These are phyloP conservation scores for Tympanopsis confertula DNA, from an alignment of 2,329 filamentous ascomycete genomes.

Conservation along the genomic window DNA sequence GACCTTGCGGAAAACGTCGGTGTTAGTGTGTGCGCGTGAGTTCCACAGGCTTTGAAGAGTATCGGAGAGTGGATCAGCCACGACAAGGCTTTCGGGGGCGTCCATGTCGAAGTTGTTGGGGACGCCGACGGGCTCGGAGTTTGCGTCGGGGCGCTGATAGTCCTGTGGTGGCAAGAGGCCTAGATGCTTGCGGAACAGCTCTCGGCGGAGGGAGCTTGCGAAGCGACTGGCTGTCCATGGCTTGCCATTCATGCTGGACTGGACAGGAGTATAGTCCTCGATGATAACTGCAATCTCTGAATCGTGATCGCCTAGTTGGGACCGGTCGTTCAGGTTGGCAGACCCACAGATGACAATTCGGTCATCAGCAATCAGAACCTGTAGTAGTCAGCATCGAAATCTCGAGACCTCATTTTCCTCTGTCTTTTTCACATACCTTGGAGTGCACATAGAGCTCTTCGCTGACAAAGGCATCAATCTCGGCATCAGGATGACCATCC, in stretches of 20 bases:
- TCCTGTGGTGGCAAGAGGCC: conserved; percentile 68
- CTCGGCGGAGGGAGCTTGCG: conserved; percentile 68
- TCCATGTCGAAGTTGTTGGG: conserved; percentile 67
- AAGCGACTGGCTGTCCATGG: conserved; percentile 64
- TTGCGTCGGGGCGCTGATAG: conserved; percentile 55
- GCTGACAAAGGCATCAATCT: conserved; percentile 48
- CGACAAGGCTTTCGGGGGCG: conserved; percentile 53
- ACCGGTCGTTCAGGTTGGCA: conserved; percentile 47
- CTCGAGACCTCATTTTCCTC: no score
- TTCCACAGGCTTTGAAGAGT: conserved; percentile 65
- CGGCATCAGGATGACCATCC: conserved; percentile 39
- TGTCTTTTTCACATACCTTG: conserved; percentile 52
- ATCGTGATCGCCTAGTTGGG: conserved; percentile 74
- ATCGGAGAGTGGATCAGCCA: conserved; percentile 61
- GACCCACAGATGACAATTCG: conserved; percentile 70
- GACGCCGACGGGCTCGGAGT: conserved; percentile 60
- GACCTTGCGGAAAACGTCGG: conserved; percentile 65
- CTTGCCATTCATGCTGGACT: conserved; percentile 62
- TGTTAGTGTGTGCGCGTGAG: conserved; percentile 63
- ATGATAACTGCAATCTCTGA: conserved; percentile 84
- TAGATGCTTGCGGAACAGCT: conserved; percentile 84
- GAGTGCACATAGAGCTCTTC: conserved; percentile 54
- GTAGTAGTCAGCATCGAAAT: no score
- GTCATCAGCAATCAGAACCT: conserved; percentile 63
- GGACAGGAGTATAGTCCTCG: conserved; percentile 61